Evolutionary conservation across 2,329 filamentous ascomycete genomes (phyloP).

Genomic region (Nemania serpens): DNA sequence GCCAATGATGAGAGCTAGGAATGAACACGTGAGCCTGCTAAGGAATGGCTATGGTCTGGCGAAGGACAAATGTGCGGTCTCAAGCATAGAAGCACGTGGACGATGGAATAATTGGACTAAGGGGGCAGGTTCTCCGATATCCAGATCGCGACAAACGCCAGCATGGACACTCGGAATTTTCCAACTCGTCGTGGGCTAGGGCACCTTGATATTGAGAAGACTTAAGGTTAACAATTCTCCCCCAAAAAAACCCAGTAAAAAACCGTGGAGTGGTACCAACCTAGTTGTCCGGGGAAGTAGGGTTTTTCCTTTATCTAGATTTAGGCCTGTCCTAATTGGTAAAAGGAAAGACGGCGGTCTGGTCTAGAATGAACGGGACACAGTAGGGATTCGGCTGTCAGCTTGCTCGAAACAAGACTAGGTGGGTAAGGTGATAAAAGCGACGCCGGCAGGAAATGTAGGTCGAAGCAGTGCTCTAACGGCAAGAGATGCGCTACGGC

Average conservation of each 20-base stretch:
- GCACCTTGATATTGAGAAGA: conserved; percentile 6
- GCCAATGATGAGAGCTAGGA: conserved; percentile 5
- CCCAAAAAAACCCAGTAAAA: conserved; percentile 13
- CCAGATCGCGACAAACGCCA: conserved; percentile 7
- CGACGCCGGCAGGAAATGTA: conserved; percentile 6
- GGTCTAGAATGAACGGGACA: conserved; percentile 1
- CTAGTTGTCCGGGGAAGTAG: conserved; percentile 13
- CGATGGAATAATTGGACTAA: neutral
- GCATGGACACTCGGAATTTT: conserved; percentile 11
- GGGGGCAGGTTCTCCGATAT: conserved; percentile 16
- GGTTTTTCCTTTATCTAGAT: conserved; percentile 15
- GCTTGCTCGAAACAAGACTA: conserved; percentile 8
- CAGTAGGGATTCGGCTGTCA: neutral
- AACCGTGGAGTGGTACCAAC: conserved; percentile 16
- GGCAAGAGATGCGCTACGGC: neutral
- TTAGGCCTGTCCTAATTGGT: conserved; percentile 5
- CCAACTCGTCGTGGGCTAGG: conserved; percentile 5
- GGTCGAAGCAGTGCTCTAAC: conserved; percentile 10
- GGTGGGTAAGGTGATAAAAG: conserved; percentile 21
- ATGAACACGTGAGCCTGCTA: conserved; percentile 20
- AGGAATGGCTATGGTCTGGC: conserved; percentile 9
- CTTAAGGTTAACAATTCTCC: conserved; percentile 1
- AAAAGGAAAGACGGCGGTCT: neutral
- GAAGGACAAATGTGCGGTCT: conserved; percentile 14
- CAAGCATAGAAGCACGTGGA: neutral